Base-by-base conservation (phyloP, 2,329 filamentous ascomycete genomes). In the Nannizziopsis barbatae region DNA sequence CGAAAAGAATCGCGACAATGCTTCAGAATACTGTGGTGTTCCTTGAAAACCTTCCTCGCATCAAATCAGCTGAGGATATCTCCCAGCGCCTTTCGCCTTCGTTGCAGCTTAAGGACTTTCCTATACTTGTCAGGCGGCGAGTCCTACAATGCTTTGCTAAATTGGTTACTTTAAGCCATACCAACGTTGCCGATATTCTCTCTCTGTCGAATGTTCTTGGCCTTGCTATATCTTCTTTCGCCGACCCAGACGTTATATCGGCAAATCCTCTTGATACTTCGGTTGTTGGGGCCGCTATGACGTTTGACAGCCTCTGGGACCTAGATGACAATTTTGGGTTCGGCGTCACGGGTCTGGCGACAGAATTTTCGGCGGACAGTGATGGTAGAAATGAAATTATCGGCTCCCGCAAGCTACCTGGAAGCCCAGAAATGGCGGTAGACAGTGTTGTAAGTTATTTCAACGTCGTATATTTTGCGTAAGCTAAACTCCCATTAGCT, bases 141-240 rank as follows among this genome's bases (percentile, higher is more conserved):
- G 89, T 98, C 2, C 74, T 98, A 47, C 90, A 98, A 65, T 96
- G 89, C 64, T 98, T 95, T 62, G 84, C 86, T 32, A 90, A 90
- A 65, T 75, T 98, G 33, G 83, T 96, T 15, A 89, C 87, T 57
- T 76, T 93, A 44, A 94, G 87, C 58, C 87, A 92, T 33, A 77
- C 83, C 12, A 87, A 86, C 36, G 86, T 86, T 52, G 84, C 81
- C 48, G 92, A 98, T 65, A 80, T 86, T 1, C 75, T 96, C 8
- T 73, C 94, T 18, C 88, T 96, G 60, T 93, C 90, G 0, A 96
- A 94, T 58, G 74, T 98, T 7, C 74, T 98, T 33, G 92, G 89
- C 1, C 74, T 95, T 17, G 88, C 89, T 1, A 84, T 95, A 22
- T 86, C 88, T 0, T 83, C 90, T 1, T 96, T 98, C 64, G 87